A percentile compares a stretch with the other conserved stretches of the same genome.
phyloP scores from a whole-genome alignment of 2,329 filamentous ascomycete species.

The Trichoderma sp. region DNA sequence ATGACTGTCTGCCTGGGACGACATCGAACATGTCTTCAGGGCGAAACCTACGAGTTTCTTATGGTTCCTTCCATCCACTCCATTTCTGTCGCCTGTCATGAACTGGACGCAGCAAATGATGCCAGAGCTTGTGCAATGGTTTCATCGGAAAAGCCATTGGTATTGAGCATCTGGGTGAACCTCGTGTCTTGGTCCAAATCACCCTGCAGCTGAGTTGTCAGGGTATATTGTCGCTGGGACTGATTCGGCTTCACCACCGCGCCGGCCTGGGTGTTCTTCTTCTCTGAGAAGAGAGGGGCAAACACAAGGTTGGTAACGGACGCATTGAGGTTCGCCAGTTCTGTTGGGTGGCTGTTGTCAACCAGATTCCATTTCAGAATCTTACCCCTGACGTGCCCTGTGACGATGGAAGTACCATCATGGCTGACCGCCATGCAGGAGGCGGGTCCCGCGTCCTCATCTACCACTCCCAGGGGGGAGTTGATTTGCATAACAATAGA shows the following conservation, averaged over 20 bases:
- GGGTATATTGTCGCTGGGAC: slow-evolving; percentile 64
- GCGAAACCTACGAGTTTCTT: not conserved
- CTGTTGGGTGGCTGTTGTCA: slow-evolving; percentile 66
- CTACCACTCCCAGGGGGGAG: slow-evolving; percentile 58
- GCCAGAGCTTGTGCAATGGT: slow-evolving; percentile 55
- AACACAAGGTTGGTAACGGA: slow-evolving; percentile 82
- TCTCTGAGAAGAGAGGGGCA: slow-evolving; percentile 59
- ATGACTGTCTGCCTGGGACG: not conserved
- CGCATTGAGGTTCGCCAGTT: slow-evolving; percentile 72
- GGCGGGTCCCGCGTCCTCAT: slow-evolving; percentile 64
- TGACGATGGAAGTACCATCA: slow-evolving; percentile 77
- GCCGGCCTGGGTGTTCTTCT: slow-evolving; percentile 51
- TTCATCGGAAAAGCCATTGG: slow-evolving; percentile 51
- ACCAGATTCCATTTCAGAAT: slow-evolving; percentile 80
- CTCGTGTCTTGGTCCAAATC: slow-evolving; percentile 46
- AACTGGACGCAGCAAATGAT: slow-evolving; percentile 43
- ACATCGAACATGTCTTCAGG: not conserved
- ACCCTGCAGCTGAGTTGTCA: slow-evolving; percentile 64
- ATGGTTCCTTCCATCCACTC: not conserved
- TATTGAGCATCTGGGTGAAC: slow-evolving; percentile 50
- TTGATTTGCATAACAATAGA: slow-evolving; percentile 60
- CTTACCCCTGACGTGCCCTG: slow-evolving; percentile 79
- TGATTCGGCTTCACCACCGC: slow-evolving; percentile 80
- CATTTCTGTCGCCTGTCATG: not conserved
- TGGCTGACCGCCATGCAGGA: slow-evolving; percentile 75